A percentile compares a stretch with the other conserved stretches of the same genome.
phyloP scores from a whole-genome alignment of 768 basidiomycete species.

The Boletus rubescentipes region DNA sequence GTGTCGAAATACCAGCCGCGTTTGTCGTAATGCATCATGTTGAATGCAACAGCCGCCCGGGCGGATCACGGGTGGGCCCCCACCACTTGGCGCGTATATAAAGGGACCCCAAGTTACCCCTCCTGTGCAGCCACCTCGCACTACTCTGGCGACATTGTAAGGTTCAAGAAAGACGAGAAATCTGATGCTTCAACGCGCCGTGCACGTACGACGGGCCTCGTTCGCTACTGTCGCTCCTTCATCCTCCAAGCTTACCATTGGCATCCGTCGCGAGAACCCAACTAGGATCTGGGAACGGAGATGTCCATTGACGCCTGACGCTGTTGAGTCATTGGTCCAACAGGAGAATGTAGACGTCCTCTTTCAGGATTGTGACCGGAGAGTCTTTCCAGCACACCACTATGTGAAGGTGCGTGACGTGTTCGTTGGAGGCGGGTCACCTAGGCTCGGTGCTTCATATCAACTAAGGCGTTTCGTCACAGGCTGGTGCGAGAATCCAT shows the following conservation, averaged over 20 bases:
- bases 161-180: background rate
- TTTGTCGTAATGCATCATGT: too few species aligned
- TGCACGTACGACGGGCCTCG: conserved; percentile 24
- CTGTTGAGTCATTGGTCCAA: conserved; percentile 59
- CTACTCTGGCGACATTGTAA: background rate
- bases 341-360: conserved; percentile 62
- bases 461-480: conserved; percentile 6
- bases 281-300: conserved; percentile 84
- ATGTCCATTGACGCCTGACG: conserved; percentile 76
- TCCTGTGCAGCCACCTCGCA: too few species aligned
- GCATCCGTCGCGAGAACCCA: conserved; percentile 77
- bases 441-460: background rate
- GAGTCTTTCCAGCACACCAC: conserved; percentile 66
- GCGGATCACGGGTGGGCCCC: conserved; percentile 12
- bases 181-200: conserved; percentile 19
- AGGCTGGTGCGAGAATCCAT: conserved; percentile 79
- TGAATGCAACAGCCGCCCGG: conserved; percentile 1
- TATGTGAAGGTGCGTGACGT: conserved; percentile 56
- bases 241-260: conserved; percentile 42
- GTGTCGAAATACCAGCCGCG: too few species aligned
- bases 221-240: conserved; percentile 20
- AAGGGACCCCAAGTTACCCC: background rate
- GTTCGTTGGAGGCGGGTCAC: background rate
- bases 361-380: conserved; percentile 71
- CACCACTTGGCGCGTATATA: conserved; percentile 9